Evolutionary conservation across 768 basidiomycete genomes (phyloP), one percentile per base, ranked within the genome.

Genomic region (Boletus eberwhitei): DNA sequence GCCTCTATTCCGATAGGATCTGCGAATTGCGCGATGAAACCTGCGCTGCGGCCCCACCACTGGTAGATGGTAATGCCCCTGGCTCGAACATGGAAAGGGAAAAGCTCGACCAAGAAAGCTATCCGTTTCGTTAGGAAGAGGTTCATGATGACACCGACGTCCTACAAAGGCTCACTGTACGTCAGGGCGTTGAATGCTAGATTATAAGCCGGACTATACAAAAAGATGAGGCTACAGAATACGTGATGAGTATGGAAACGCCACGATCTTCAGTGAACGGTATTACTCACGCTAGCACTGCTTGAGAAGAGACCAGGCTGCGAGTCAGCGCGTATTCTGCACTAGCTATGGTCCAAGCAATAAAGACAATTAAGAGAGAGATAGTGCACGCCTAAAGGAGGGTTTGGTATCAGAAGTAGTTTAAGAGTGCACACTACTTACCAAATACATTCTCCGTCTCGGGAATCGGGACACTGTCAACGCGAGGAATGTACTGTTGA

Each of bases 51-150:
- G 43, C 79, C 72, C 68, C 79, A 82, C 74, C 76, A 81, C 58
- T 85, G 82, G 71, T 81, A 84, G 35, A 86, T 65, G 4, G 84
- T 71, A 53, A 85, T 76, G 36, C 85, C 85, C 64, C 80, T 81
- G 1, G 85, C 77, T 50, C 84, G 81, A 26, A 77, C 75, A 55
- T 81, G 78, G 72, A 74, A 85, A 0, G 84, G 84, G 74, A 85
- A 85, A 29, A 86, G 64, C 61, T 85, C 85, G 31, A 84, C 81
- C 54, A 85, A 69, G 77, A 76, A 85, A 6, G 82, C 82, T 82
- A 34, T 34, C 62, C 17, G 2, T 19, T 35, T 35, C 26, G 8
- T 59, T 13, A 57, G 3, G 19, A 50, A 35, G n/a, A 21, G 16
- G n/a, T 19, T 26, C 8, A 19, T 26, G 8, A 31, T 35, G 16